phyloP scores from a whole-genome alignment of 2,329 filamentous ascomycete species.

The Pseudogymnoascus sp. region DNA sequence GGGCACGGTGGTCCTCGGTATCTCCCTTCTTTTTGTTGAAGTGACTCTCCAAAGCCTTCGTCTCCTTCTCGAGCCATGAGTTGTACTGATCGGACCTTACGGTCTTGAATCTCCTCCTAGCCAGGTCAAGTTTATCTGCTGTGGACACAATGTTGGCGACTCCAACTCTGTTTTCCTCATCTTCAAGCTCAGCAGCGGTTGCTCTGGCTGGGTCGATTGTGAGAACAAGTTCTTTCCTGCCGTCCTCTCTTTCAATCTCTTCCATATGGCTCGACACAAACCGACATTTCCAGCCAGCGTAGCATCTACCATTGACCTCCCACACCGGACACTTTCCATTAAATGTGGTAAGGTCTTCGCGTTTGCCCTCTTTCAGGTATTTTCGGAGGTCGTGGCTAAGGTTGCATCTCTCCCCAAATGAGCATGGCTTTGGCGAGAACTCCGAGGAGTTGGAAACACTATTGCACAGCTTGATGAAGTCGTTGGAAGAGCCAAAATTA shows the following conservation, averaged over 20 bases:
- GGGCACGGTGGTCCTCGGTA: conserved; percentile 66
- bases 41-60: conserved; percentile 40
- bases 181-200: conserved; percentile 19
- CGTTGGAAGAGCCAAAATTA: conserved; percentile 70
- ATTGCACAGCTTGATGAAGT: conserved; percentile 69
- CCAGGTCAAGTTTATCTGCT: conserved; percentile 64
- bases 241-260: conserved; percentile 70
- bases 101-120: conserved; percentile 61
- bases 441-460: conserved; percentile 64
- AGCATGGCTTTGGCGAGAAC: conserved; percentile 72
- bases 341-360: conserved; percentile 69
- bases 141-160: conserved; percentile 68
- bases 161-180: conserved; percentile 46
- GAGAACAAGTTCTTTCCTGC: conserved; percentile 72
- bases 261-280: conserved; percentile 81
- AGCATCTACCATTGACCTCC: conserved; percentile 66
- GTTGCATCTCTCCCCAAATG: conserved; percentile 72
- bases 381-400: conserved; percentile 75
- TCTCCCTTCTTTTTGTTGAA: conserved; percentile 36
- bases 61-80: conserved; percentile 66
- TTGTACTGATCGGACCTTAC: conserved; percentile 68
- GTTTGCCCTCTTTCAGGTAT: conserved; percentile 76
- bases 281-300: conserved; percentile 87
- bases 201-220: conserved; percentile 34
- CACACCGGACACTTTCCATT: conserved; percentile 75